Conservation (phyloP, 169 alveolate genomes). For the Plasmodium fragile region DNA sequence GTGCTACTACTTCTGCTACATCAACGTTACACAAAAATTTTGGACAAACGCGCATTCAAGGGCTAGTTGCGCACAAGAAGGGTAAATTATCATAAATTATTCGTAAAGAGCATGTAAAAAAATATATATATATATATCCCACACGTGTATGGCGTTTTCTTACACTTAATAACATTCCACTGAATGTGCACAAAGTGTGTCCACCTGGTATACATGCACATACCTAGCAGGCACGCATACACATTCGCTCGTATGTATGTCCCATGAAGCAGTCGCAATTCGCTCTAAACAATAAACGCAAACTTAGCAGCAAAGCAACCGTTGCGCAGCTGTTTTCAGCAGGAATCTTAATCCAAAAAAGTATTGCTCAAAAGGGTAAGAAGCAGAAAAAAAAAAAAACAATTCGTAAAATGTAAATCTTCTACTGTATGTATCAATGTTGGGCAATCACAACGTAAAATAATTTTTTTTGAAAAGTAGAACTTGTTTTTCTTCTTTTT, state of each 20-base stretch:
- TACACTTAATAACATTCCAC: neutral
- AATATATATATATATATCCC: neutral
- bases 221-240: neutral
- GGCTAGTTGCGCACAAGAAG: neutral
- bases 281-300: neutral
- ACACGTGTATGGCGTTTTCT: neutral
- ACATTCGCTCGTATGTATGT: neutral
- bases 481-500: neutral
- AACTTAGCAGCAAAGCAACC: neutral
- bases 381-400: neutral
- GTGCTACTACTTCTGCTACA: neutral
- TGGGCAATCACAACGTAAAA: neutral
- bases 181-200: neutral
- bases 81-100: neutral
- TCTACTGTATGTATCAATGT: neutral
- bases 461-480: neutral
- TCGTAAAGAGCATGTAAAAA: neutral
- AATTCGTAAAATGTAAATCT: slow-evolving; percentile 8
- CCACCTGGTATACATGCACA: slow-evolving; percentile 5
- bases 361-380: neutral
- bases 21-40: neutral
- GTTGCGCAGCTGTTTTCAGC: neutral
- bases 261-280: neutral
- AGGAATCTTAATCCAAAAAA: neutral
- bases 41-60: neutral